Evolutionary conservation across 2,329 filamentous ascomycete genomes (phyloP).

Genomic region (Ophiostoma angusticollis): DNA sequence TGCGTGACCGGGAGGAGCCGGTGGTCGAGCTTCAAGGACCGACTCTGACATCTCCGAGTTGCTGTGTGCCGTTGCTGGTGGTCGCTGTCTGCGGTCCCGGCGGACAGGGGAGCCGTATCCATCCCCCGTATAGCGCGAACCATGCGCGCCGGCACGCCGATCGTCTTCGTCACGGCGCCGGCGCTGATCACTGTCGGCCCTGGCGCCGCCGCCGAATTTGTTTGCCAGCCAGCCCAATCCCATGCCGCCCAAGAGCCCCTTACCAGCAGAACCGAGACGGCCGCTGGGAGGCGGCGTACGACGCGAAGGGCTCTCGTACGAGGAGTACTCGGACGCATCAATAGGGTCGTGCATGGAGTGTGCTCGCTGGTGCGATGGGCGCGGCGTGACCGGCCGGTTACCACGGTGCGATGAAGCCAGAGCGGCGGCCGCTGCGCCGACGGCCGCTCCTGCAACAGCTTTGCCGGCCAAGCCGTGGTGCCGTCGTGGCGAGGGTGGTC

Average conservation of each 20-base stretch:
- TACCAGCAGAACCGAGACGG: conserved; percentile 30
- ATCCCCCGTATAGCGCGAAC: conserved; percentile 58
- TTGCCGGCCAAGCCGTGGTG: neutral
- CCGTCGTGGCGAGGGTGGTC: conserved; percentile 29
- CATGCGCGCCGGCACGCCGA: conserved; percentile 44
- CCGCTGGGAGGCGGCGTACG: conserved; percentile 31
- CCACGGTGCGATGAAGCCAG: conserved; percentile 27
- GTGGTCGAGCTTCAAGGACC: conserved; percentile 23
- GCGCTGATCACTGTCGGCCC: conserved; percentile 34
- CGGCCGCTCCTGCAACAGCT: conserved; percentile 18
- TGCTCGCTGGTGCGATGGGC: conserved; percentile 32
- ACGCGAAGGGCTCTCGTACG: conserved; percentile 50
- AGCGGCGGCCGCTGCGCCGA: conserved; percentile 21
- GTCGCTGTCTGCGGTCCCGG: conserved; percentile 21
- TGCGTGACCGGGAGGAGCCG: conserved; percentile 12
- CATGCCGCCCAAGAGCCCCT: conserved; percentile 46
- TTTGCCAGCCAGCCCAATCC: conserved; percentile 58
- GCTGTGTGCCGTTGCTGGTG: conserved; percentile 11
- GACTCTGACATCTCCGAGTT: conserved; percentile 22
- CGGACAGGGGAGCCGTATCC: conserved; percentile 41
- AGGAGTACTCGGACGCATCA: conserved; percentile 45
- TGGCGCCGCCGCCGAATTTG: conserved; percentile 46
- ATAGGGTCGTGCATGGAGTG: conserved; percentile 28
- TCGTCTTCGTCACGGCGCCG: conserved; percentile 35
- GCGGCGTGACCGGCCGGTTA: conserved; percentile 32